Evolutionary conservation across 2,329 filamentous ascomycete species (phyloP), one percentile per base, ranked within the genome.

Genomic region (Pochonia chlamydosporia): DNA sequence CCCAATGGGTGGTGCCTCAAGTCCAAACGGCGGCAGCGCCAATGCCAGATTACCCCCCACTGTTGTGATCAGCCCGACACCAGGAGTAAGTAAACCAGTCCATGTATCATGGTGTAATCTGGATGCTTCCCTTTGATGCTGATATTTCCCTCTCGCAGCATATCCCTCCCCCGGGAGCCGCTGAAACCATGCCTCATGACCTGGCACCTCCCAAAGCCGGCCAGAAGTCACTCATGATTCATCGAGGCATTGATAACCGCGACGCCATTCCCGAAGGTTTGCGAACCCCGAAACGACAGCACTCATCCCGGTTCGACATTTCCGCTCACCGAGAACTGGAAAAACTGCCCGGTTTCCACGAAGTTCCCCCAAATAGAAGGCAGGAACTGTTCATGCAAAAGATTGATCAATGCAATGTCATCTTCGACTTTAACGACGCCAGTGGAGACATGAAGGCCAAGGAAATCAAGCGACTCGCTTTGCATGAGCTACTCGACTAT

Each of bases 351-450:
- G 93, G 93, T 30, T 99, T 99, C 69, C 93, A 99, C 62, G 93
- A 99, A 69, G 93, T 97, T 23, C 87, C 92, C 10, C 93, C 93
- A 14, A 95, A 95, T 64, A 84, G 92, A 53, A 83, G 93, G 52
- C 91, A 96, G 70, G 92, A 97, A 59, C 80, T 99, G 16, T 99
- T 99, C 71, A 96, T 99, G 91, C 91, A 97, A 65, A 99, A 99
- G 77, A 93, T 99, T 58, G 93, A 97, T 61, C 93, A 99, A 67
- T 99, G 93, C 75, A 99, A 99, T 65, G 95, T 99, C 73, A 99
- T 99, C 61, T 99, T 99, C 64, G 93, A 99, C 72, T 99, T 99
- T 73, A 99, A 97, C 65, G 93, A 99, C 68, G 89, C 92, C 42
- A 95, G 89, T 55, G 91, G 86, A 56, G 93, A 99, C 65, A 97